These are phyloP conservation scores for Rhizophagus clarus DNA, from an alignment of 192 early-diverging fungal genomes.

Conservation along the genomic window DNA sequence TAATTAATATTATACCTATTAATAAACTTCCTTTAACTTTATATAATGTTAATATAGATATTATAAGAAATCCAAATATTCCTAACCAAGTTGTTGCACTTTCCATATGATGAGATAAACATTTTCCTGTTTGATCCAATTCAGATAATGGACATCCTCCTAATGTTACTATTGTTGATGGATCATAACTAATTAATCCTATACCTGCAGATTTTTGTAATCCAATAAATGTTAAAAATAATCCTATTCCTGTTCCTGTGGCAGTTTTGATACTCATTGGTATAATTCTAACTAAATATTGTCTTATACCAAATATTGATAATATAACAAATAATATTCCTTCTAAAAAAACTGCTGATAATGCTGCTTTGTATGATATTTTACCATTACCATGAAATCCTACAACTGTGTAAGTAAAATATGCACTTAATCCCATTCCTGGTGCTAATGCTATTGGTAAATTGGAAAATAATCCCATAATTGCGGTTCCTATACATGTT, in stretches of 20 bases:
- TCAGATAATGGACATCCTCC: conserved; percentile 59
- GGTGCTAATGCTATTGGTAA: conserved; percentile 82
- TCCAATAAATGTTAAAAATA: conserved; percentile 80
- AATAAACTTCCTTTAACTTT: conserved; percentile 74
- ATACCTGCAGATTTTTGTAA: conserved; percentile 80
- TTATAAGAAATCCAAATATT: conserved; percentile 75
- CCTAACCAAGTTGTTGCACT: conserved; percentile 71
- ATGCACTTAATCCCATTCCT: conserved; percentile 84
- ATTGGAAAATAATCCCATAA: conserved; percentile 75
- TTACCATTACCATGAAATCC: conserved; percentile 78
- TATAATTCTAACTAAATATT: conserved; percentile 75
- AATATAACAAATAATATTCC: conserved; percentile 78
- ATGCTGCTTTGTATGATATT: conserved; percentile 67
- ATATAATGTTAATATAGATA: conserved; percentile 64
- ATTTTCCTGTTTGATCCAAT: conserved; percentile 56
- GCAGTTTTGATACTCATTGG: conserved; percentile 75
- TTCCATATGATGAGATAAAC: conserved; percentile 64
- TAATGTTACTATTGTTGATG: conserved; percentile 69
- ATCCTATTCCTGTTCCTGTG: conserved; percentile 74
- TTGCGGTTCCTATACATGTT: conserved; percentile 62
- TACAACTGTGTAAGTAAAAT: conserved; percentile 86
- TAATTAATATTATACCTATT: conserved; percentile 69
- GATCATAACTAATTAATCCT: conserved; percentile 64
- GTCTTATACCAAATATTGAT: conserved; percentile 75
- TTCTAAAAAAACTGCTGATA: conserved; percentile 85